Base-by-base conservation (phyloP, 768 basidiomycete genomes). In the Mycena epipterygia region DNA sequence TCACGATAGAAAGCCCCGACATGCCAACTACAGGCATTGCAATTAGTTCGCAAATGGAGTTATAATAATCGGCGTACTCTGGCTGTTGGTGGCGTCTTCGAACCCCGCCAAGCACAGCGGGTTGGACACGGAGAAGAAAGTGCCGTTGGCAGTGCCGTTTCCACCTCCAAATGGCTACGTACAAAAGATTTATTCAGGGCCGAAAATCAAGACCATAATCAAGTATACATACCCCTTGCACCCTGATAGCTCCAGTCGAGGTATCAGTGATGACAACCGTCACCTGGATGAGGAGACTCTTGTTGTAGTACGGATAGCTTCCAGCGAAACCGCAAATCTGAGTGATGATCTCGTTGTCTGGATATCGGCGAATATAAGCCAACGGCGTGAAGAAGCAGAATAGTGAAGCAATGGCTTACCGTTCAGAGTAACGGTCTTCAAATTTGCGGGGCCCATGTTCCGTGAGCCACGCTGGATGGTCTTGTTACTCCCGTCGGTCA, bases 401-500 rank as follows among this genome's bases (percentile, higher is more conserved):
- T n/a, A n/a, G n/a, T n/a, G n/a, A n/a, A n/a, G n/a, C n/a, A 57
- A 57, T 7, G n/a, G n/a, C 42, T 35, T 32, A 57, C 65, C 65
- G 8, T 32, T 35, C 41, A 64, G 63, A 14, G 29, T 35, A 39
- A 64, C 52, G 29, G 17, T 16, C 27, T 39, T 39, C 27, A 33
- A n/a, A 33, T 55, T 64, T 0, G 27, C 41, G 41, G n/a, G n/a
- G n/a, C n/a, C n/a, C 16, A 32, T 21, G 13, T 5, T 4, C 21
- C 9, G 25, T 0, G 64, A 64, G 23, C 64, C 64, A 23, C 53
- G 64, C n/a, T 33, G 39, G 35, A 68, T 62, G 42, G 27, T 23
- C 52, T 68, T 68, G 52, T 49, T 68, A 17, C 11, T 32, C 35
- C 67, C 67, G 60, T 68, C 52, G 60, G 29, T 61, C 58, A 68